These are phyloP conservation scores for Eragrostis curvula DNA, from an alignment of 176 grass and related monocot species.

Conservation along the genomic window DNA sequence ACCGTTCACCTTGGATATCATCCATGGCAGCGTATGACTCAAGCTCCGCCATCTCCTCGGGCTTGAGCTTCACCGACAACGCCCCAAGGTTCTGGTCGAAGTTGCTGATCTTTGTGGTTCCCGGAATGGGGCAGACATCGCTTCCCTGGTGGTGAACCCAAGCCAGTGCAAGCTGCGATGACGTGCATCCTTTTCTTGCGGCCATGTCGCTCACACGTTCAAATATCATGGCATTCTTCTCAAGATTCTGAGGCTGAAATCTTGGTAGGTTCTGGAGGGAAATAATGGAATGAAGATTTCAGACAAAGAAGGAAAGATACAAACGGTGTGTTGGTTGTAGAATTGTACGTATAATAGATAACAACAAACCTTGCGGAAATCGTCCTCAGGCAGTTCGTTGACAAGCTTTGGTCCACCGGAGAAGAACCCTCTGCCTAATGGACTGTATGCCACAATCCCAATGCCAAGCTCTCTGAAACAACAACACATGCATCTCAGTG, in stretches of 20 bases:
- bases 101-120: constrained; percentile 64
- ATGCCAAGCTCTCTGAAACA: too few relatives aligned
- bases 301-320: neutral
- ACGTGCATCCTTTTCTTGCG: constrained; percentile 57
- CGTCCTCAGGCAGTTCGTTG: neutral
- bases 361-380: neutral
- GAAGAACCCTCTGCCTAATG: neutral
- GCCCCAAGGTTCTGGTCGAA: constrained; percentile 60
- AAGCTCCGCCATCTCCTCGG: constrained; percentile 55
- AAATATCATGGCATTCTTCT: constrained; percentile 52
- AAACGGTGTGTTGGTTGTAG: too few relatives aligned
- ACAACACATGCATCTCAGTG: too few relatives aligned
- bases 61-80: constrained; percentile 40
- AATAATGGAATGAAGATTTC: too few relatives aligned
- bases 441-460: neutral
- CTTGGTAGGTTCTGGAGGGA: constrained; percentile 36
- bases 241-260: constrained; percentile 52
- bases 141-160: constrained; percentile 61
- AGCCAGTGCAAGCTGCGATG: constrained; percentile 54
- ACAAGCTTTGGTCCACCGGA: neutral
- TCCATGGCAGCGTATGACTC: constrained; percentile 36
- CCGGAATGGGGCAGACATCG: constrained; percentile 67
- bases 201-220: constrained; percentile 45
- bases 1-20: constrained; percentile 33
- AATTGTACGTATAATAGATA: too few relatives aligned